Conservation (phyloP, 352 stramenopile species). For the Elongisporangium anandrum region DNA sequence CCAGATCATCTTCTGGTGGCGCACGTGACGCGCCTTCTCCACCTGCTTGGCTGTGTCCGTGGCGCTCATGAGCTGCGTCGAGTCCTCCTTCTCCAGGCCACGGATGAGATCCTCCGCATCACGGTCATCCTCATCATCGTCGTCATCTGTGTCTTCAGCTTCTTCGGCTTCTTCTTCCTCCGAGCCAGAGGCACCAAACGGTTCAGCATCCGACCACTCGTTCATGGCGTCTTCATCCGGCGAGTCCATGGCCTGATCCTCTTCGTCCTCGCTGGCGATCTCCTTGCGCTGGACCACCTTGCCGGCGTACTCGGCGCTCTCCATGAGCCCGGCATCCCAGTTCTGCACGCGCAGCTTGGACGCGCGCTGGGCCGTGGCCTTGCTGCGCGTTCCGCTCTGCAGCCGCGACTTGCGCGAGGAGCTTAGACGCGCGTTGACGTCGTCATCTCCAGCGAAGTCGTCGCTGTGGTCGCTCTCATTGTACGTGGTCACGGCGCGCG, state of each 20-base stretch:
- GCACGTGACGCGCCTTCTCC: conserved; percentile 75
- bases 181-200: conserved; percentile 68
- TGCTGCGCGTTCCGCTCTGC: conserved; percentile 13
- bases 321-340: conserved; percentile 51
- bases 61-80: conserved; percentile 60
- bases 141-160: conserved; percentile 21
- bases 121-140: conserved; percentile 42
- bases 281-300: conserved; percentile 78
- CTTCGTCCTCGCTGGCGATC: conserved; percentile 15
- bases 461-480: conserved; percentile 9
- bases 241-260: conserved; percentile 29
- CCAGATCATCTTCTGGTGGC: conserved; percentile 83
- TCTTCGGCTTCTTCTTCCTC: conserved; percentile 26
- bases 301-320: conserved; percentile 59
- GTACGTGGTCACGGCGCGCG: conserved; percentile 42
- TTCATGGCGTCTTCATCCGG: conserved; percentile 72
- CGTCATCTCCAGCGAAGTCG: conserved; percentile 9
- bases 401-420: conserved; percentile 59
- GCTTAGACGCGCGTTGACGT: conserved; percentile 32
- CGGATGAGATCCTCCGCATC: conserved; percentile 76
- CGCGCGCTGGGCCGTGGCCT: conserved; percentile 35
- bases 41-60: conserved; percentile 75
- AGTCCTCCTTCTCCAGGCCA: conserved; percentile 74
- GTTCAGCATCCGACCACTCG: conserved; percentile 79
- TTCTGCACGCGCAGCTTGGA: conserved; percentile 75